Percentiles rank a stretch among this genome's conserved stretches.
phyloP scores from a whole-genome alignment of 495 filamentous ascomycete species.

The Trypethelium eluteriae region DNA sequence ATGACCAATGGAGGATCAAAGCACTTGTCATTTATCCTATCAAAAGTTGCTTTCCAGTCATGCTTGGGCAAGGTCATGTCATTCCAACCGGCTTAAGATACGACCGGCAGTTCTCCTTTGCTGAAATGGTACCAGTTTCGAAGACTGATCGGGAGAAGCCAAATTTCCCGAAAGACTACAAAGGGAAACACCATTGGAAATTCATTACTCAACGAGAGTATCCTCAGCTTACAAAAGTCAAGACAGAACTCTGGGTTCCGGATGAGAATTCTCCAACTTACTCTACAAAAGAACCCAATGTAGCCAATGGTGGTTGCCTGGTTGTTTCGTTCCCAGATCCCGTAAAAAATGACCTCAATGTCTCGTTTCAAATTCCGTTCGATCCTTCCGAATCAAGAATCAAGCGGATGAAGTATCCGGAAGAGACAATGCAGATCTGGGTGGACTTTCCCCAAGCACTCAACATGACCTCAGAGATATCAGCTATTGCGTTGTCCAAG shows the following conservation, averaged over 20 bases:
- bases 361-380: slow-evolving; percentile 56
- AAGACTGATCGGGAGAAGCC: slow-evolving; percentile 28
- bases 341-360: slow-evolving; percentile 1
- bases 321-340: slow-evolving; percentile 48
- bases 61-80: slow-evolving; percentile 59
- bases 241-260: slow-evolving; percentile 72
- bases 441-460: slow-evolving; percentile 52
- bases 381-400: slow-evolving; percentile 48
- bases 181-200: slow-evolving; percentile 55
- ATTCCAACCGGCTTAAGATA: slow-evolving; percentile 66
- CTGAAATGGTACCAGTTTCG: slow-evolving; percentile 46
- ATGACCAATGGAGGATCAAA: slow-evolving; percentile 44
- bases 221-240: slow-evolving; percentile 61
- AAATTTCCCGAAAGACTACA: slow-evolving; percentile 28
- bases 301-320: slow-evolving; percentile 49
- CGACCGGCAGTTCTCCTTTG: slow-evolving; percentile 81
- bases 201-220: slow-evolving; percentile 76
- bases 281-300: slow-evolving; percentile 15
- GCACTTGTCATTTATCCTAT: slow-evolving; percentile 81
- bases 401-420: slow-evolving; percentile 47
- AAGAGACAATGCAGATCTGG: slow-evolving; percentile 68
- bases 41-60: slow-evolving; percentile 78
- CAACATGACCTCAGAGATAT: slow-evolving; percentile 44
- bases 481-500: slow-evolving; percentile 41
- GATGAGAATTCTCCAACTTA: slow-evolving; percentile 35